Evolutionary conservation across 2,329 filamentous ascomycete species (phyloP).

Genomic region (Podosphaera xanthii): DNA sequence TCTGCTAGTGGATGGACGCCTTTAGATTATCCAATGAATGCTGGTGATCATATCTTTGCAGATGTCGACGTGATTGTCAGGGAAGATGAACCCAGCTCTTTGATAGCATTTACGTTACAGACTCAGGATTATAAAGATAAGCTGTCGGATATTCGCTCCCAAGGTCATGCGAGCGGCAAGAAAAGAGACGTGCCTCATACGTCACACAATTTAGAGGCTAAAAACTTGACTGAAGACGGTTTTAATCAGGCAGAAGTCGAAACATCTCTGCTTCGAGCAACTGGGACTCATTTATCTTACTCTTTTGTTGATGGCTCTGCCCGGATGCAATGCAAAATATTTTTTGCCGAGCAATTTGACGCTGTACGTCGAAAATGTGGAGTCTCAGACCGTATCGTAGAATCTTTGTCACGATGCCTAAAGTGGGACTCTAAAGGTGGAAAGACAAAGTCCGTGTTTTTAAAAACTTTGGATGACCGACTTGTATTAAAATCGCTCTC

Average conservation of each 20-base stretch:
- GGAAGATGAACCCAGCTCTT: conserved; percentile 88
- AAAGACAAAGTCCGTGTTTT: conserved; percentile 90
- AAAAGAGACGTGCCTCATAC: conserved; percentile 15
- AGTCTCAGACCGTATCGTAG: conserved; percentile 78
- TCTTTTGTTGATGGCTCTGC: conserved; percentile 88
- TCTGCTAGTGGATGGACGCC: conserved; percentile 86
- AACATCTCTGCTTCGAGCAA: conserved; percentile 59
- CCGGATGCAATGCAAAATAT: conserved; percentile 92
- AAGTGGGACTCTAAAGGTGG: conserved; percentile 98
- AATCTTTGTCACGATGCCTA: conserved; percentile 80
- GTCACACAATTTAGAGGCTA: neutral
- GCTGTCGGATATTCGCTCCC: conserved; percentile 39
- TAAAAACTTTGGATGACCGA: conserved; percentile 88
- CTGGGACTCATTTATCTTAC: conserved; percentile 85
- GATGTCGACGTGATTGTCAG: conserved; percentile 94
- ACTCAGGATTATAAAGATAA: conserved; percentile 74
- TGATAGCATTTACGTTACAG: conserved; percentile 80
- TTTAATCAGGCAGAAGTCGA: conserved; percentile 53
- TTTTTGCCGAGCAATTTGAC: conserved; percentile 95
- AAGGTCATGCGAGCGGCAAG: conserved; percentile 21
- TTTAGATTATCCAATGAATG: conserved; percentile 73
- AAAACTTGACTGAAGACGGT: conserved; percentile 14
- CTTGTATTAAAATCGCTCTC: conserved; percentile 65
- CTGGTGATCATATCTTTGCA: conserved; percentile 84
- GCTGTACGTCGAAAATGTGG: conserved; percentile 82